Base-by-base conservation (phyloP, 2,329 filamentous ascomycete genomes). In the Shiraia bambusicola region DNA sequence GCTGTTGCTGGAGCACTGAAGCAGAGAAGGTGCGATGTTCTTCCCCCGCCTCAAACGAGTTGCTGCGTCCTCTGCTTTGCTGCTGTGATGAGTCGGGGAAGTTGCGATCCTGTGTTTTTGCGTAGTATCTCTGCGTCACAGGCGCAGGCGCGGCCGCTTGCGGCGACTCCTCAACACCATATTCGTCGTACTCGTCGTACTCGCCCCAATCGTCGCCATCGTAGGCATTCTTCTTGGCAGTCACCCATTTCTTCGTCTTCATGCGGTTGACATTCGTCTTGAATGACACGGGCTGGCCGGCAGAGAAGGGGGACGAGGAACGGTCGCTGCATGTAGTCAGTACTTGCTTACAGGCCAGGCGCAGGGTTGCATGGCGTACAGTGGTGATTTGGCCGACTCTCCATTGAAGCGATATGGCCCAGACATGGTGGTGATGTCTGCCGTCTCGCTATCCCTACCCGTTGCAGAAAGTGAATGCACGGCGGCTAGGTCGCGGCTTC, bases 191-290 rank as follows among this genome's bases (percentile, higher is more conserved):
- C 34, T 79, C 77, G 50, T 77, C 75, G 49, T 73, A 74, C 30
- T 81, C 86, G 26, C 89, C 92, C 91, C 92, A 96, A 62, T 95
- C 92, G 59, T 94, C 90, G 50, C 91, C 92, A 59, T 92, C 91
- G 63, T 97, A 97, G 63, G 82, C 87, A 57, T 87, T 84, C 44
- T 82, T 78, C 69, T 91, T 92, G 26, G 92, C 92, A 60, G 95
- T 86, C 27, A 92, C 86, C 92, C 92, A 97, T 79, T 95, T 95
- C 71, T 85, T 87, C 40, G 91, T 96, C 73, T 95, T 95, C 41
- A 83, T 80, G 48, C 92, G 84, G 70, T 88, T 92, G 34, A 96
- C 84, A 66, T 95, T 94, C 37, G 89, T 82, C 66, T 87, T 86
- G 71, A 91, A 95, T 17, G 77, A 80, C 19, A 79, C 69, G 17